Conservation (phyloP, 495 filamentous ascomycete species). For the Pseudomonodictys pantanalensis region DNA sequence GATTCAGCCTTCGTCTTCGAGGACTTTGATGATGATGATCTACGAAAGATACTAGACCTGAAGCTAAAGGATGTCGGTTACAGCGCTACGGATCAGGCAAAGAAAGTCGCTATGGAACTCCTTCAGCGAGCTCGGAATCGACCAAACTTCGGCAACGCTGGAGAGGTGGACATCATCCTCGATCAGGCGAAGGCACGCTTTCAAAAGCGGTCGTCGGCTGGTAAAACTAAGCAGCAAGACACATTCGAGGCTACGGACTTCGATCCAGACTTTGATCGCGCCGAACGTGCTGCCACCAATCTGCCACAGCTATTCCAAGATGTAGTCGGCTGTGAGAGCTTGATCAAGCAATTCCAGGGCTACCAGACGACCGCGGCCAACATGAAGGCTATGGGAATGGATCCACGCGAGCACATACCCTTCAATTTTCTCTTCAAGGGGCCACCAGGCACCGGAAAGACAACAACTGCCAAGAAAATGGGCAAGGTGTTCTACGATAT, state of each 20-base stretch:
- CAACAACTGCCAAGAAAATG: conserved; percentile 67
- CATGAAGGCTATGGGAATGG: conserved; percentile 51
- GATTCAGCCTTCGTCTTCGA: conserved; percentile 65
- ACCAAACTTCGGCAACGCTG: conserved; percentile 61
- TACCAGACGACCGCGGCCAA: conserved; percentile 56
- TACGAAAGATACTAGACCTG: conserved; percentile 56
- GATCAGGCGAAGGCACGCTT: conserved; percentile 57
- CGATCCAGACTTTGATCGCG: conserved; percentile 63
- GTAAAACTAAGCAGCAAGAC: neutral
- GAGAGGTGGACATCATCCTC: conserved; percentile 65
- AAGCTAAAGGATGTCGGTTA: conserved; percentile 53
- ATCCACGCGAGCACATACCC: conserved; percentile 58
- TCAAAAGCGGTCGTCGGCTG: conserved; percentile 49
- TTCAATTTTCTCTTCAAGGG: conserved; percentile 64
- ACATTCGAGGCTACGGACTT: conserved; percentile 63
- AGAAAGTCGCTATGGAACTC: conserved; percentile 49
- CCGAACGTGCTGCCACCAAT: conserved; percentile 50
- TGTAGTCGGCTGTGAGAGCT: conserved; percentile 63
- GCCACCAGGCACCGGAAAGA: conserved; percentile 75
- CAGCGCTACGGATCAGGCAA: conserved; percentile 44
- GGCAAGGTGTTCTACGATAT: conserved; percentile 70
- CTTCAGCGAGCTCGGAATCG: conserved; percentile 53
- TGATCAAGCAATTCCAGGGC: conserved; percentile 56
- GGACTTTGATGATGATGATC: conserved; percentile 61
- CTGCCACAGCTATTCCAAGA: conserved; percentile 59